Evolutionary conservation across 495 filamentous ascomycete genomes (phyloP), one percentile per base, ranked within the genome.

Genomic region (Hypoxylon rickii): DNA sequence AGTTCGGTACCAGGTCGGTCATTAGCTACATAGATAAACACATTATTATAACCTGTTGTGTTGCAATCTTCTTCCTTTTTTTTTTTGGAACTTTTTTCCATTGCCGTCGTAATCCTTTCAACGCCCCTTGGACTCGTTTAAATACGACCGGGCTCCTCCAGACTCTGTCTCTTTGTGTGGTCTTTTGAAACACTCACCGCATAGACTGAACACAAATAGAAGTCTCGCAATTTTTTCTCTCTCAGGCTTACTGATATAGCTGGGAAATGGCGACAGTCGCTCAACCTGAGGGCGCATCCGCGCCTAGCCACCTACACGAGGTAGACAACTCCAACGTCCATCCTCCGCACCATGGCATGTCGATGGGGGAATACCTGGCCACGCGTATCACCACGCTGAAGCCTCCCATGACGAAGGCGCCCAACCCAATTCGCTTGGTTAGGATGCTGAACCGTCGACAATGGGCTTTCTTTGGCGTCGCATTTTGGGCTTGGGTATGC

Each of bases 391-490:
- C 86, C 0, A 82, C 86, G 4, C 76, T 96, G 34, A 83, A 83
- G 64, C 92, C 92, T 32, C 85, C 89, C 0, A 88, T 93, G 84
- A 72, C 81, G 43, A 76, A 81, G n/a, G 88, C 86, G 0, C 87
- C 88, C 13, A 96, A 96, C 65, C 92, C 92, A 0, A 81, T 96
- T 70, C 78, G 72, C 17, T 76, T 89, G 1, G 65, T 96, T 17
- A 69, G 73, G n/a, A 76, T 89, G 67, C 73, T 96, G 36, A 93
- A 79, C 58, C 65, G 70, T 29, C 84, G 83, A 34, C 89, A 96
- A 74, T 96, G 92, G 92, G 76, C 91, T 16, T 93, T 93, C 70
- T 95, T 96, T 71, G 65, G 79, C 24, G 83, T 87, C 58, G 86
- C 84, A 4, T 90, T 89, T 53, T 55, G 79, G 13, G 89, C 81